Conservation (phyloP, 345 rosid species). For the Eucalyptus pauciflora region DNA sequence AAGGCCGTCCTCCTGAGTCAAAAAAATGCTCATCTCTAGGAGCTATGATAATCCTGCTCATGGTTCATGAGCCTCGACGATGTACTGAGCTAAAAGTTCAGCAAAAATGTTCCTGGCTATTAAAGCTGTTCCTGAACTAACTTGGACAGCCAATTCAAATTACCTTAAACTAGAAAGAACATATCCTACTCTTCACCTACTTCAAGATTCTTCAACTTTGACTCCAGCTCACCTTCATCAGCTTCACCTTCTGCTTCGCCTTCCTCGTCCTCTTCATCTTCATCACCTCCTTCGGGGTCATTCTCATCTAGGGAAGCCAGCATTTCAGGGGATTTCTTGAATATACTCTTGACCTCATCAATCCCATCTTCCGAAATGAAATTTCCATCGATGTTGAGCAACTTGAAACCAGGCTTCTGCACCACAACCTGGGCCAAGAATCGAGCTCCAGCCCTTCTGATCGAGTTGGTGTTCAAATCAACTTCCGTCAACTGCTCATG, state of each 20-base stretch:
- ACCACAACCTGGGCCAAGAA: conserved; percentile 48
- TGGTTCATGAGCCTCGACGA: not conserved
- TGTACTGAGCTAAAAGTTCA: not conserved
- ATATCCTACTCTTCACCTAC: conserved; percentile 7
- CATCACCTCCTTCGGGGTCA: conserved; percentile 70
- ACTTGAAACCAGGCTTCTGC: conserved; percentile 48
- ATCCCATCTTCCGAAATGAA: conserved; percentile 77
- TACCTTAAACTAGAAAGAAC: not conserved
- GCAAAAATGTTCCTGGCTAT: not conserved
- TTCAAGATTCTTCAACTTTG: conserved; percentile 62
- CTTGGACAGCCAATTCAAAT: not conserved
- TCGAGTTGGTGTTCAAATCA: conserved; percentile 43
- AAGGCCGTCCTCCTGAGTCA: not conserved
- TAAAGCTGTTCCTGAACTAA: not conserved
- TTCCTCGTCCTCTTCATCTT: conserved; percentile 32
- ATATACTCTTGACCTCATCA: conserved; percentile 64
- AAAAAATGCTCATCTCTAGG: not conserved
- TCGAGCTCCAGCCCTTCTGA: conserved; percentile 68
- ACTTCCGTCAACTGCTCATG: conserved; percentile 42
- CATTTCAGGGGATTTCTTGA: conserved; percentile 49
- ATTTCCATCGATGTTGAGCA: conserved; percentile 65
- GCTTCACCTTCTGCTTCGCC: conserved; percentile 22
- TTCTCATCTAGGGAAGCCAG: conserved; percentile 78
- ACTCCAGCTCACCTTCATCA: conserved; percentile 51
- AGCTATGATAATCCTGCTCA: not conserved